phyloP scores from a whole-genome alignment of 2,329 filamentous ascomycete genomes.

The Pseudogymnoascus sp. region DNA sequence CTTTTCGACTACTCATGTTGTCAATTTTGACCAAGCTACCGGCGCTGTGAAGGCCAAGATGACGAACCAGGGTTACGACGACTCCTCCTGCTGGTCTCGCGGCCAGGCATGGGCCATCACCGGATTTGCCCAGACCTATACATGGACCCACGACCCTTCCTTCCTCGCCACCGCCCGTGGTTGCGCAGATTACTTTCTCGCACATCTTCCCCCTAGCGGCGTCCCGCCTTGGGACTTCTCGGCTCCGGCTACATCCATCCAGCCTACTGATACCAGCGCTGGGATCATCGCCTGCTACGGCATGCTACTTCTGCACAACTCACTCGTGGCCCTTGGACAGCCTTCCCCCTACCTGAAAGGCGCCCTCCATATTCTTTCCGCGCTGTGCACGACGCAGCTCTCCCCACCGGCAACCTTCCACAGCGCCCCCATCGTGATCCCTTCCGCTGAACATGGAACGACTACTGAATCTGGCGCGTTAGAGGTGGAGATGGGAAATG shows the following conservation, averaged over 20 bases:
- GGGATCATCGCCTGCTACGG: conserved; percentile 33
- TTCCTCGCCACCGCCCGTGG: conserved; percentile 35
- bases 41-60: conserved; percentile 33
- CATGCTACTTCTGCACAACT: conserved; percentile 29
- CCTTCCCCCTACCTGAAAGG: conserved; percentile 23
- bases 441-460: conserved; percentile 21
- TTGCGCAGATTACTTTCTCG: conserved; percentile 39
- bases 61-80: conserved; percentile 39
- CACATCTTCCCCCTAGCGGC: conserved; percentile 28
- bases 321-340: conserved; percentile 16
- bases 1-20: conserved; percentile 34
- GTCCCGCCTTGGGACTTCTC: conserved; percentile 44
- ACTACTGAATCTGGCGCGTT: conserved; percentile 12
- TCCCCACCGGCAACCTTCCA: conserved; percentile 19
- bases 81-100: conserved; percentile 37
- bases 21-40: conserved; percentile 36
- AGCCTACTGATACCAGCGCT: conserved; percentile 32
- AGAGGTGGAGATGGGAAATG: conserved; percentile 23
- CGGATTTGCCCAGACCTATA: conserved; percentile 38
- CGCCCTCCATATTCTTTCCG: conserved; percentile 22
- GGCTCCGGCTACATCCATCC: conserved; percentile 26
- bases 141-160: conserved; percentile 34
- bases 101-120: conserved; percentile 42
- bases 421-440: conserved; percentile 8
- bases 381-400: conserved; percentile 20